Base-by-base conservation (phyloP, 331 rosid genomes). In the Quercus lobata region DNA sequence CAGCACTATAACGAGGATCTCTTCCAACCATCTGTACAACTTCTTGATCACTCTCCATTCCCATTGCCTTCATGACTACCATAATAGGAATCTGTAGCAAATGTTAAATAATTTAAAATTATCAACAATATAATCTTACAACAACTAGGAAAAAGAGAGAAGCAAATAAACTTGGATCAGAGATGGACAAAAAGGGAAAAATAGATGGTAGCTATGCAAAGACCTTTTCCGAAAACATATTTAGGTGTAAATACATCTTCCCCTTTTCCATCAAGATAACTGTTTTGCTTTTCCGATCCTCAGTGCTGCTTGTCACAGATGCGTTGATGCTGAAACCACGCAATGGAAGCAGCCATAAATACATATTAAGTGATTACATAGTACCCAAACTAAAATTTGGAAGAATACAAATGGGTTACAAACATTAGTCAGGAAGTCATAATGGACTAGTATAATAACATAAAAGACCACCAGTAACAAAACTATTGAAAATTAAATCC, bases 21-120 rank as follows among this genome's bases (percentile, higher is more conserved):
- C 99, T 87, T 85, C 99, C 99, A 83, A 95, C 60, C 99, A 95
- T 92, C 80, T 95, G 97, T 29, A 87, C 83, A 60, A 95, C 90
- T 89, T 95, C 99, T 88, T 95, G 99, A 83, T 90, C 92, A 76
- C 91, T 83, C 73, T 88, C 89, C 97, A 95, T 92, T 80, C 99
- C 99, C 99, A 95, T 92, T 75, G 97, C 99, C 86, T 92, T 92
- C 92, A 90, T 88, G 82, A 93, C 95, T 14, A 86, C 83, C 96
- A 92, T 89, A 55, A 95, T 89, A 74, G 99, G 99, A 83, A 93
- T 91, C 97, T 94, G 79, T 22, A 75, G 73, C 61, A 80, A 63
- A 72, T 65, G 22, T 53, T 18, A 30, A 72, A 54, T 30, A 46
- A 16, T 16, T 18, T 3, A 30, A 66, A 30, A 66, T 17, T 66